Percentiles rank a stretch among this genome's conserved stretches.
These are phyloP conservation scores for Malus orientalis DNA, from an alignment of 306 rosid genomes.

Conservation along the genomic window DNA sequence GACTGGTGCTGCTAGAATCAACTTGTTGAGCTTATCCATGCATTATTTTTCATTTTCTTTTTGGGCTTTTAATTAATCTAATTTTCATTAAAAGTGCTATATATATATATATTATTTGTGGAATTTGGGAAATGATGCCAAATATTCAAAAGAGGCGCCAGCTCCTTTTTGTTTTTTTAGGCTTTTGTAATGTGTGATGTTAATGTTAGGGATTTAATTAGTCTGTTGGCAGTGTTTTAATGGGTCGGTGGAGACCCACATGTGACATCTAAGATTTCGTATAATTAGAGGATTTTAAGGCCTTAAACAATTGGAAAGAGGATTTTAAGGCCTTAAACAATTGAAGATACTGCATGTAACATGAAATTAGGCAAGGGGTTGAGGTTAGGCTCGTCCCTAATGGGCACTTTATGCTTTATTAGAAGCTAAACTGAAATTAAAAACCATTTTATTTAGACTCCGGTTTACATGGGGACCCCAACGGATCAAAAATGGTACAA, in stretches of 20 bases:
- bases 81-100: not conserved
- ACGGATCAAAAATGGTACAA: too few species aligned
- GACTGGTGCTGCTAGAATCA: not conserved
- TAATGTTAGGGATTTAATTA: not conserved
- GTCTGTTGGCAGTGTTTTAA: not conserved
- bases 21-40: slow-evolving; percentile 15
- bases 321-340: not conserved
- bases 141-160: slow-evolving; percentile 49
- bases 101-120: slow-evolving; percentile 1
- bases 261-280: not conserved
- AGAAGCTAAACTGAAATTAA: too few species aligned
- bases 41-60: not conserved
- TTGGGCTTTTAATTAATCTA: not conserved
- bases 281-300: not conserved
- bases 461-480: too few species aligned
- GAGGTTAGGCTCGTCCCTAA: not conserved
- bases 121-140: slow-evolving; percentile 72
- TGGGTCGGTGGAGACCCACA: slow-evolving; percentile 16
- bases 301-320: too few species aligned
- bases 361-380: not conserved
- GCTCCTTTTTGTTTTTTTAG: slow-evolving; percentile 19
- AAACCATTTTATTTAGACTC: too few species aligned
- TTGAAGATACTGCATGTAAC: not conserved
- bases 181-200: not conserved
- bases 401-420: not conserved